These are phyloP conservation scores for Colletotrichum kahawae DNA, from an alignment of 2,329 filamentous ascomycete species.

Conservation along the genomic window DNA sequence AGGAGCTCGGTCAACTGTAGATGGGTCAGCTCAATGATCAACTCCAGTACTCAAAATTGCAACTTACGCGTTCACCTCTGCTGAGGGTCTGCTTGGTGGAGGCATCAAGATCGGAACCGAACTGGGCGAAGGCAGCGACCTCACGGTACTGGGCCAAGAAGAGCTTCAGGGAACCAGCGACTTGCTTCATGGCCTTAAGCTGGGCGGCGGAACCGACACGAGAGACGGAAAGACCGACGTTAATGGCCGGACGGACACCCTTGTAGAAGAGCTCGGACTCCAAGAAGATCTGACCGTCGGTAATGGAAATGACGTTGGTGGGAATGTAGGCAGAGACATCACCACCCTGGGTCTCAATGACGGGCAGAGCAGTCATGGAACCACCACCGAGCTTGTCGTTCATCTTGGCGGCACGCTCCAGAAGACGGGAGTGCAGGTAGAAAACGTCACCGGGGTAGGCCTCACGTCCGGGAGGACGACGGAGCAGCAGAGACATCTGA, in stretches of 20 bases:
- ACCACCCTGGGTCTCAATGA: constrained; percentile 99
- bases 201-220: constrained; percentile 99
- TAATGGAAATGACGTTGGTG: constrained; percentile 99
- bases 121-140: constrained; percentile 98
- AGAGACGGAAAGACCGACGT: constrained; percentile 99
- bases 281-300: constrained; percentile 99
- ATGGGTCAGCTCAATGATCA: constrained; percentile 11
- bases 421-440: constrained; percentile 98
- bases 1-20: constrained; percentile 87
- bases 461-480: constrained; percentile 98
- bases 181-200: constrained; percentile 99
- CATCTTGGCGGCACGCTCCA: constrained; percentile 99
- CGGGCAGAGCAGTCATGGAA: constrained; percentile 93
- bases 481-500: constrained; percentile 98
- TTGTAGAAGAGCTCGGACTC: constrained; percentile 99
- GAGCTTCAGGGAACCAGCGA: constrained; percentile 98
- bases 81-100: constrained; percentile 97
- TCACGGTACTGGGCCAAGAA: constrained; percentile 99
- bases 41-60: neutral
- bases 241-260: constrained; percentile 99
- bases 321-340: constrained; percentile 99
- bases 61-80: constrained; percentile 95
- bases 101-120: constrained; percentile 99
- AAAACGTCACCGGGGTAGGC: constrained; percentile 99
- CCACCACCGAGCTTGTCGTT: constrained; percentile 93